These are phyloP conservation scores for Erysiphe pulchra DNA, from an alignment of 2,329 filamentous ascomycete species.

Conservation along the genomic window DNA sequence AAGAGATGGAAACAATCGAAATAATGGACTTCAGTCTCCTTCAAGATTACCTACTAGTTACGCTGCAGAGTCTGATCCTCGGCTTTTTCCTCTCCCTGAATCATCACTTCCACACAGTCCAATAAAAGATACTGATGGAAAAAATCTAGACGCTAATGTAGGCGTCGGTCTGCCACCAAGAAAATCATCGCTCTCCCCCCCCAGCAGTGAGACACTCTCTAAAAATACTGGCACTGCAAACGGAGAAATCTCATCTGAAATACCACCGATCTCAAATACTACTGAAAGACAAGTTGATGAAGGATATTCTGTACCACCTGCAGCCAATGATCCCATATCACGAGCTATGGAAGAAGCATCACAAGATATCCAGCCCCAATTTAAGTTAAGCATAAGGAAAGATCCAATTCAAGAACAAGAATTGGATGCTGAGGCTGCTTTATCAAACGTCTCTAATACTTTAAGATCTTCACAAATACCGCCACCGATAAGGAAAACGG, in stretches of 20 bases:
- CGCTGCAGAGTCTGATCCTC: constrained; percentile 24
- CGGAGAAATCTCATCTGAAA: constrained; percentile 24
- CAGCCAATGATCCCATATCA: constrained; percentile 38
- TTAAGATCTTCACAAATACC: constrained; percentile 32
- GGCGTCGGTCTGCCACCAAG: background rate
- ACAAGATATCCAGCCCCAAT: constrained; percentile 31
- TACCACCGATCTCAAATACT: constrained; percentile 18
- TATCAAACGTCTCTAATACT: constrained; percentile 51
- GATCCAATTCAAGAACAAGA: constrained; percentile 58
- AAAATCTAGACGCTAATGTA: background rate
- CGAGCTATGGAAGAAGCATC: constrained; percentile 41
- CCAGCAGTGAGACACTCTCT: constrained; percentile 7
- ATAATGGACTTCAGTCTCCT: constrained; percentile 23
- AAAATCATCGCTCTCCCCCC: background rate
- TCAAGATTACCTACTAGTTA: constrained; percentile 34
- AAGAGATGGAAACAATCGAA: constrained; percentile 34
- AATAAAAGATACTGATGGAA: constrained; percentile 8
- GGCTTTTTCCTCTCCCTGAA: constrained; percentile 31
- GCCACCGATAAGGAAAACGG: constrained; percentile 39
- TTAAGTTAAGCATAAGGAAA: constrained; percentile 59
- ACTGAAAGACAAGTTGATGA: constrained; percentile 37
- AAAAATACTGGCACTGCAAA: constrained; percentile 18
- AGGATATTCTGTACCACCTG: constrained; percentile 47
- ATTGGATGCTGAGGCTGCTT: constrained; percentile 45
- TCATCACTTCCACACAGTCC: constrained; percentile 18